Evolutionary conservation across 2,329 filamentous ascomycete genomes (phyloP).

Genomic region (Penicillium glabrum): DNA sequence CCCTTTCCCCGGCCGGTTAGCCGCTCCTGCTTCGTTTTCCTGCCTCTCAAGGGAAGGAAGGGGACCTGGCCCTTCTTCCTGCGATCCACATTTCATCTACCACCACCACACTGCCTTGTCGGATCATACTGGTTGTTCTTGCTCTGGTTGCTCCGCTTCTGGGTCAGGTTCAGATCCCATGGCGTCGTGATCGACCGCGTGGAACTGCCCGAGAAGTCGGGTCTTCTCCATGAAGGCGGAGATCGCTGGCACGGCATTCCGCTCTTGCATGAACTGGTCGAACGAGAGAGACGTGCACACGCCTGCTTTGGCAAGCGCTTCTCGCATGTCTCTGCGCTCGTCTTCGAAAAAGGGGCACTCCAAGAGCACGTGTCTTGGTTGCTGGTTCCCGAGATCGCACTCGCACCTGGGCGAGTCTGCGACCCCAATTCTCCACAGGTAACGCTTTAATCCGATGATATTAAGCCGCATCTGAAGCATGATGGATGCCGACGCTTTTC

Average conservation of each 20-base stretch:
- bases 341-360: background rate
- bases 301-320: too few species aligned
- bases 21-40: too few species aligned
- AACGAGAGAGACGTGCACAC: background rate
- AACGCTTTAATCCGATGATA: background rate
- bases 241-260: background rate
- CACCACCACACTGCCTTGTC: too few species aligned
- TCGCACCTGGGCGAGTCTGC: background rate
- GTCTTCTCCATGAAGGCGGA: background rate
- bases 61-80: too few species aligned
- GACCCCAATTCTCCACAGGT: background rate
- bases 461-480: background rate
- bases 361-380: background rate
- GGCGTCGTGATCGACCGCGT: background rate
- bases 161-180: background rate
- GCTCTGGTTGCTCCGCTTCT: too few species aligned
- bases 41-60: too few species aligned
- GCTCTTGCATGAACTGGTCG: background rate
- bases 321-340: background rate
- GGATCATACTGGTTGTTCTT: too few species aligned
- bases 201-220: background rate
- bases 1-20: too few species aligned
- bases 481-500: background rate
- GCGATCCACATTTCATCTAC: too few species aligned
- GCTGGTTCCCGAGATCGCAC: background rate